Conservation (phyloP, 768 basidiomycete species). For the Lentinula edodes region DNA sequence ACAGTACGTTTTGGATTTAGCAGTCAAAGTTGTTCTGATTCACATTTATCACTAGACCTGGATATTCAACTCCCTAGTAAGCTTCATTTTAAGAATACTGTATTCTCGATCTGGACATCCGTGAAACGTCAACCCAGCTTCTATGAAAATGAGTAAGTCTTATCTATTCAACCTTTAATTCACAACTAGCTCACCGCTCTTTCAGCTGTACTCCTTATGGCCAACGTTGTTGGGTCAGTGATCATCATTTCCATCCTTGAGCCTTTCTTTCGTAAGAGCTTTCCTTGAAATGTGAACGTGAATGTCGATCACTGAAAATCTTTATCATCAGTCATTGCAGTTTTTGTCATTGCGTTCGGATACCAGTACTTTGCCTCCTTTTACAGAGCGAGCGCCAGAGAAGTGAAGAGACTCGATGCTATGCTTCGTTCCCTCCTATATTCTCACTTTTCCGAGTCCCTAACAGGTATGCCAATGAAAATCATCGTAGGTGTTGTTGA, state of each 20-base stretch:
- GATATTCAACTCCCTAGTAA: constrained; percentile 57
- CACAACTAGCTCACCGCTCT: background rate
- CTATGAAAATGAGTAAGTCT: constrained; percentile 50
- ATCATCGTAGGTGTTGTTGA: background rate
- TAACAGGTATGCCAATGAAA: constrained; percentile 37
- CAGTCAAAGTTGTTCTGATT: background rate
- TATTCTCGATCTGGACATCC: background rate
- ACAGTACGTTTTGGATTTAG: constrained; percentile 33
- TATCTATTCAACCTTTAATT: background rate
- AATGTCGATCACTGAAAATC: background rate
- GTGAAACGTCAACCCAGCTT: constrained; percentile 28
- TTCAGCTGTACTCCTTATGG: constrained; percentile 43
- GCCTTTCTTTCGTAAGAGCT: constrained; percentile 52
- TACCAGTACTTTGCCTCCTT: constrained; percentile 64
- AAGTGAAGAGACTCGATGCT: constrained; percentile 65
- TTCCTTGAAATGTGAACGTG: background rate
- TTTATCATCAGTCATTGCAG: constrained; percentile 44
- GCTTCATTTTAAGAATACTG: constrained; percentile 5
- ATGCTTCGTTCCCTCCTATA: constrained; percentile 73
- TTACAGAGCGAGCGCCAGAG: constrained; percentile 67
- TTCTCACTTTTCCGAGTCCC: constrained; percentile 71
- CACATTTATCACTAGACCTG: constrained; percentile 30
- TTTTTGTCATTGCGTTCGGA: constrained; percentile 44
- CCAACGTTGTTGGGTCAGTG: constrained; percentile 46
- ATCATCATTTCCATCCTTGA: constrained; percentile 54